A percentile compares a stretch with the other conserved stretches of the same genome.
Conservation (phyloP, 371 early-diverging fungal genomes). For the Mortierella sp. region DNA sequence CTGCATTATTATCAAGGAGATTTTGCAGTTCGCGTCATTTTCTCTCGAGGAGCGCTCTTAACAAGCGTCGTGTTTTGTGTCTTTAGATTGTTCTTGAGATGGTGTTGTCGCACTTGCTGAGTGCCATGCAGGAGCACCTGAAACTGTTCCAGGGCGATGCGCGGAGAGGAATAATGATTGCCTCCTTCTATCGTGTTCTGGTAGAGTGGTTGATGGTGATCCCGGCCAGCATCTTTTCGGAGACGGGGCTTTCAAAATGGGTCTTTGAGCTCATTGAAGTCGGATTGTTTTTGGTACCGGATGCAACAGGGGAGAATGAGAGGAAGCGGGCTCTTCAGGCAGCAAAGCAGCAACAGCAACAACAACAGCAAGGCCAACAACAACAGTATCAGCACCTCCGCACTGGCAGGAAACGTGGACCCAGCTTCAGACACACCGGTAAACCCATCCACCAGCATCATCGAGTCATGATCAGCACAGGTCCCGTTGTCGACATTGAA, state of each 20-base stretch:
- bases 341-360: constrained; percentile 30
- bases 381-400: constrained; percentile 10
- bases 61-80: neutral
- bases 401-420: constrained; percentile 30
- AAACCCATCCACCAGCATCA: constrained; percentile 47
- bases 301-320: constrained; percentile 40
- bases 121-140: constrained; percentile 79
- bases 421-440: constrained; percentile 38
- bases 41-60: neutral
- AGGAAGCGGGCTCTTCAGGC: constrained; percentile 30
- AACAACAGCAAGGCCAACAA: constrained; percentile 22
- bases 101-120: constrained; percentile 75
- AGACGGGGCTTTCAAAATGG: constrained; percentile 73
- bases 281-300: constrained; percentile 58
- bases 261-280: constrained; percentile 82
- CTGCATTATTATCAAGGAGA: neutral
- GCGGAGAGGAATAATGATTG: constrained; percentile 63
- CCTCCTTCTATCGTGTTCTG: constrained; percentile 77
- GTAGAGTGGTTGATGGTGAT: constrained; percentile 85
- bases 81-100: constrained; percentile 68
- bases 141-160: constrained; percentile 64
- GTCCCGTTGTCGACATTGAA: constrained; percentile 27
- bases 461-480: constrained; percentile 38
- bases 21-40: neutral
- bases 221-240: constrained; percentile 70